Evolutionary conservation across 1,139 yeast species (phyloP), one percentile per base, ranked within the genome.

Genomic region (Tardiomyces depauwii): DNA sequence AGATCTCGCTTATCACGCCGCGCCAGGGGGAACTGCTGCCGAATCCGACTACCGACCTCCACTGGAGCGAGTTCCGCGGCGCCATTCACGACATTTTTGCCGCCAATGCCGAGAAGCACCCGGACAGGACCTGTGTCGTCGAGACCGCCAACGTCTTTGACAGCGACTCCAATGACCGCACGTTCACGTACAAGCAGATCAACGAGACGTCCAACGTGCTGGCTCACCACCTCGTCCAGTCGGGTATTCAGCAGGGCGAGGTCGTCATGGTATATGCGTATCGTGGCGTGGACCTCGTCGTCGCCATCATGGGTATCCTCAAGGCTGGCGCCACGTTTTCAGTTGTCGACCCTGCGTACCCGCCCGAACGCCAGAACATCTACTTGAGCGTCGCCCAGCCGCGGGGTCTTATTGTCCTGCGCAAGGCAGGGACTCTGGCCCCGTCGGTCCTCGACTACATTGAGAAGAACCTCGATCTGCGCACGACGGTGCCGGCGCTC

Each of bases 251-350:
- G 53, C 75, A 83, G 57, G 98, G 97, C 44, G 97, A 91, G 62
- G 88, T 91, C 25, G 97, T 91, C 19, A 89, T 88, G 94, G 89
- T 93, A 52, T 91, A 93, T 63, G 96, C 98, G 28, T 85, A 91
- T 59, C 80, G 99, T 67, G 96, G 97, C 54, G 98, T 91, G 12
- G 99, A 91, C 62, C 73, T 91, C 55, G 87, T 91, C 77, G 85
- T 91, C 44, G 95, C 97, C 6, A 97, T 91, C 16, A 82, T 91
- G 87, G 99, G 97, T 64, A 95, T 87, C 36, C 74, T 91, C 60
- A 91, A 91, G 67, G 96, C 98, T 1, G 99, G 99, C 55, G 98
- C 96, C 16, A 89, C 98, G 0, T 91, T 91, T 63, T 89, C 96
- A 5, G 99, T 93, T 25, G 91, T 91, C 55, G 99, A 91, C 61